phyloP scores from a whole-genome alignment of 768 basidiomycete species.

The Rhizopogon rudus region DNA sequence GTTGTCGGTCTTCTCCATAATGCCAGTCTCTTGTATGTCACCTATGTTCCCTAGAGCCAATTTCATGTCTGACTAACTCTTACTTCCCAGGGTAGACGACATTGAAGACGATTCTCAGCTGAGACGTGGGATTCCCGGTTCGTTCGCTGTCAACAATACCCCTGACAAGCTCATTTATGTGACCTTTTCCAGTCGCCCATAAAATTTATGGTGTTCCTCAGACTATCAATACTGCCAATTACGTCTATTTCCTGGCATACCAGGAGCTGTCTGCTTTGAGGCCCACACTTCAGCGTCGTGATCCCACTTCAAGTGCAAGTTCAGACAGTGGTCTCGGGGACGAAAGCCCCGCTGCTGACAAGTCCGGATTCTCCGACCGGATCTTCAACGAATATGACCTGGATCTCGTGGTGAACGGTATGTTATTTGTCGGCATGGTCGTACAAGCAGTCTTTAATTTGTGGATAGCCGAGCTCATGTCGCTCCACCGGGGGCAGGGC shows the following conservation, averaged over 20 bases:
- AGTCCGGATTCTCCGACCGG: conserved; percentile 12
- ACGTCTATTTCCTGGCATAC: conserved; percentile 93
- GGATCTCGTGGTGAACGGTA: conserved; percentile 73
- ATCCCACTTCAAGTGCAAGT: neutral
- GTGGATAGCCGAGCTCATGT: conserved; percentile 58
- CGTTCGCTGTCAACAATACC: conserved; percentile 7
- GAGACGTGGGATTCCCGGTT: conserved; percentile 80
- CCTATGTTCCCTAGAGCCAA: neutral
- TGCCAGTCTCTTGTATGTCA: conserved; percentile 78
- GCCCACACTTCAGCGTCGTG: neutral
- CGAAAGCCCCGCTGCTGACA: neutral
- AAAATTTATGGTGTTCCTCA: conserved; percentile 96
- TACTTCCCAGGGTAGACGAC: conserved; percentile 71
- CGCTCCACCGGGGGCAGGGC: conserved; percentile 91
- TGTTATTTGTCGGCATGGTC: conserved; percentile 5
- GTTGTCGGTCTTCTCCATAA: conserved; percentile 92
- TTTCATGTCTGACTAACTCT: neutral
- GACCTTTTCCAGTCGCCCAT: conserved; percentile 64
- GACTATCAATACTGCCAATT: conserved; percentile 96
- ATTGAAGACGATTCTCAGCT: conserved; percentile 93
- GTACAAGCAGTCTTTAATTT: neutral
- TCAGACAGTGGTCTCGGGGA: conserved; percentile 3
- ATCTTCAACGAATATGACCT: conserved; percentile 40
- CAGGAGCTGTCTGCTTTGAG: conserved; percentile 48
- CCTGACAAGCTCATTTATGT: neutral